Conservation (phyloP, 2,329 filamentous ascomycete genomes). For the Claviceps cyperi region DNA sequence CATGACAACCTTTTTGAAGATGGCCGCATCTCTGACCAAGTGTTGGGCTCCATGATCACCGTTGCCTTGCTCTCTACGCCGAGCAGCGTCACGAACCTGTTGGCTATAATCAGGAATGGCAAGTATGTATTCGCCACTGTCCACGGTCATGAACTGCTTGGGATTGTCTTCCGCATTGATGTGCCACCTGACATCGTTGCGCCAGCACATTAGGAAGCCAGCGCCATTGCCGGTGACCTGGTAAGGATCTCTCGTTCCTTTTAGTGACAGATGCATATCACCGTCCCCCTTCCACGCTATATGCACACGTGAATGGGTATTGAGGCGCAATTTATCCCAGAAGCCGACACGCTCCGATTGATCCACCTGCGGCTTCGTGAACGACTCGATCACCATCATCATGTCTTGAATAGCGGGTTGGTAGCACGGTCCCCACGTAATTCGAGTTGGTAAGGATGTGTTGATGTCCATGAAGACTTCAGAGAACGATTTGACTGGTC, state of each 20-base stretch:
- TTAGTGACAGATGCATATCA: constrained; percentile 84
- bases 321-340: constrained; percentile 95
- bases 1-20: constrained; percentile 98
- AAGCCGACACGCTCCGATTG: constrained; percentile 89
- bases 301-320: constrained; percentile 81
- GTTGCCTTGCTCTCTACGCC: constrained; percentile 37
- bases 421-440: constrained; percentile 96
- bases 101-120: constrained; percentile 89
- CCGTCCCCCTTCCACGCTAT: constrained; percentile 91
- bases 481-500: constrained; percentile 91
- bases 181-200: constrained; percentile 79
- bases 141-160: constrained; percentile 85
- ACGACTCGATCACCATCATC: constrained; percentile 98
- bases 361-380: constrained; percentile 90
- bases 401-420: constrained; percentile 97
- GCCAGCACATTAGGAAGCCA: constrained; percentile 97
- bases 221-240: constrained; percentile 83
- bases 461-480: constrained; percentile 88
- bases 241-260: constrained; percentile 86
- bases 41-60: constrained; percentile 44
- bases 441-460: constrained; percentile 76
- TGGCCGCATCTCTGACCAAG: constrained; percentile 56
- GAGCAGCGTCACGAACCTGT: constrained; percentile 56
- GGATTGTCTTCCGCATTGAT: constrained; percentile 78
- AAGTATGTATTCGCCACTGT: constrained; percentile 87